phyloP scores from a whole-genome alignment of 139 green algal genomes.

The Tetratostichococcus sp. region DNA sequence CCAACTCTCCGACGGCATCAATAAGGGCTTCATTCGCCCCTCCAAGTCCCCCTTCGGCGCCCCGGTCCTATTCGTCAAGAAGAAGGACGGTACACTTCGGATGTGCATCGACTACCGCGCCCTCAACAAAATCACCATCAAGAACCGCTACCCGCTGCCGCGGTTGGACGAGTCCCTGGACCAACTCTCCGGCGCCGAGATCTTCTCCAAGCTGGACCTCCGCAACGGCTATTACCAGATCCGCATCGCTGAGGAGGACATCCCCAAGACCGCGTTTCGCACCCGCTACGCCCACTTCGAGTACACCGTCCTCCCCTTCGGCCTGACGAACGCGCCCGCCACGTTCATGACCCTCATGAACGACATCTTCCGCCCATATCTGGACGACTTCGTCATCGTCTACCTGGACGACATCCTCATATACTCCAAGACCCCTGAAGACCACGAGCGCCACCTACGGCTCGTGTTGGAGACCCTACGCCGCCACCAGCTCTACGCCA shows the following conservation, averaged over 20 bases:
- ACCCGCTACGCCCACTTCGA: conserved; percentile 31
- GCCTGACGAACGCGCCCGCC: conserved; percentile 44
- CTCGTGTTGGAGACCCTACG: conserved; percentile 22
- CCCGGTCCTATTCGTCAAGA: conserved; percentile 44
- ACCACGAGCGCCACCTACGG: conserved; percentile 38
- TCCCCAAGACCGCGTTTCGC: conserved; percentile 36
- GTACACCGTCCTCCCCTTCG: conserved; percentile 34
- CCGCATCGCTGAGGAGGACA: conserved; percentile 16
- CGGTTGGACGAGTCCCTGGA: conserved; percentile 41
- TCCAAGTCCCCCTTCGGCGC: conserved; percentile 38
- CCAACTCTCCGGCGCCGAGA: conserved; percentile 23
- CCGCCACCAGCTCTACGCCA: conserved; percentile 18
- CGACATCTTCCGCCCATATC: conserved; percentile 9
- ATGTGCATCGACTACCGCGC: conserved; percentile 56
- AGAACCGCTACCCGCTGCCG: conserved; percentile 45
- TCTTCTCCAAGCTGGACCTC: conserved; percentile 47
- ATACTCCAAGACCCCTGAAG: conserved; percentile 22
- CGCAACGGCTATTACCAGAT: conserved; percentile 29
- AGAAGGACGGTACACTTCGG: conserved; percentile 41
- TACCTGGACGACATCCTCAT: conserved; percentile 65
- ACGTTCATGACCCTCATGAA: conserved; percentile 49
- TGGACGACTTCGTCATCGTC: conserved; percentile 37
- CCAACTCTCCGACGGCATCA: too few species aligned
- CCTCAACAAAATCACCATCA: conserved; percentile 39
- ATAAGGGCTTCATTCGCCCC: too few species aligned